Percentiles rank a stretch among this genome's conserved stretches.
phyloP scores from a whole-genome alignment of 345 rosid species.

The Moricandia moricandioides region DNA sequence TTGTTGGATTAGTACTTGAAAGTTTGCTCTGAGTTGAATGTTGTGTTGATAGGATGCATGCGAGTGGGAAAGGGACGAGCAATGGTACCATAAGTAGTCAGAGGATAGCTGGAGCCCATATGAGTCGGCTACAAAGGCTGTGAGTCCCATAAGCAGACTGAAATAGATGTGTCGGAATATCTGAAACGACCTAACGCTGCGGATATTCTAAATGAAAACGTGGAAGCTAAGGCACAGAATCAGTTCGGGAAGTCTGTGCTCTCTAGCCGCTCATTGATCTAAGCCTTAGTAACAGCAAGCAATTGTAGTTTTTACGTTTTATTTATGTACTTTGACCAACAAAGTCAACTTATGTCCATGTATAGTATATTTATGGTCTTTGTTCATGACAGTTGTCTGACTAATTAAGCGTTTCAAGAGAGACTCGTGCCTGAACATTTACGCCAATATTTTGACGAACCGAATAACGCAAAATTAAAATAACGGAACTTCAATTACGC shows the following conservation, averaged over 20 bases:
- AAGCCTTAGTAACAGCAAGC: conserved; percentile 5
- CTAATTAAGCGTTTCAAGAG: neutral
- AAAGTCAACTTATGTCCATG: neutral
- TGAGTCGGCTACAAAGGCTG: conserved; percentile 30
- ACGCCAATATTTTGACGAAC: no score
- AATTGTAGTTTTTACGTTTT: neutral
- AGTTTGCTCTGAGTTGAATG: conserved; percentile 4
- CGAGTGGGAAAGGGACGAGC: conserved; percentile 41
- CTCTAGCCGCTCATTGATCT: conserved; percentile 45
- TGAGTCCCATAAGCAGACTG: conserved; percentile 37
- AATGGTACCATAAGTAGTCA: conserved; percentile 59
- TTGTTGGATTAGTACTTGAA: neutral
- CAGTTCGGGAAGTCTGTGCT: conserved; percentile 59
- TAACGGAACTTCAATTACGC: no score
- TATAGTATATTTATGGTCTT: conserved; percentile 9
- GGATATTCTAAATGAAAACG: conserved; percentile 55
- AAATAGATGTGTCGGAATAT: conserved; percentile 60
- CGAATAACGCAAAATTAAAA: no score
- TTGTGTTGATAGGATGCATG: conserved; percentile 42
- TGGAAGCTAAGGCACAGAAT: conserved; percentile 71
- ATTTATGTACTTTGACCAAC: neutral
- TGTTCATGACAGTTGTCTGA: neutral
- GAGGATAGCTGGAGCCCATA: conserved; percentile 76
- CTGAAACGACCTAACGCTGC: conserved; percentile 48
- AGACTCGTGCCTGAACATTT: no score